These are phyloP conservation scores for Backusella tarrabulga DNA, from an alignment of 192 early-diverging fungal species.

Conservation along the genomic window DNA sequence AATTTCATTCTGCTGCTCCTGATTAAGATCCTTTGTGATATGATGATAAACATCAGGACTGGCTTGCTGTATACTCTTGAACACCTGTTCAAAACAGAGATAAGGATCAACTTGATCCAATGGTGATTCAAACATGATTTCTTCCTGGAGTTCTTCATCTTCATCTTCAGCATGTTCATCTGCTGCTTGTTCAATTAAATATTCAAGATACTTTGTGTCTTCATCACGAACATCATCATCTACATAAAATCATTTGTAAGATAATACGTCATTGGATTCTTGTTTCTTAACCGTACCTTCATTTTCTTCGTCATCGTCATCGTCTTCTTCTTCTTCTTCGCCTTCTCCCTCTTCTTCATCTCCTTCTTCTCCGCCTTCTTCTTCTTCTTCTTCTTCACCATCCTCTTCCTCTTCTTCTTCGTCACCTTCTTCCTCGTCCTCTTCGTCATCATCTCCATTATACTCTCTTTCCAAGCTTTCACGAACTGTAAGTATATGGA, in stretches of 20 bases:
- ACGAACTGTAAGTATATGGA: background rate
- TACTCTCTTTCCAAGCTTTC: constrained; percentile 37
- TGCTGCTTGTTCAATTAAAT: constrained; percentile 50
- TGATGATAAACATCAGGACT: constrained; percentile 48
- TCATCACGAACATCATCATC: constrained; percentile 62
- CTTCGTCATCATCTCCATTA: constrained; percentile 50
- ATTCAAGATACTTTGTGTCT: constrained; percentile 58
- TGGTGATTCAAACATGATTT: constrained; percentile 73
- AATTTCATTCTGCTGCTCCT: constrained; percentile 46
- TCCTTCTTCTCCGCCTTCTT: constrained; percentile 31
- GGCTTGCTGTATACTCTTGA: constrained; percentile 51
- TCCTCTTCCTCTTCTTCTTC: constrained; percentile 31
- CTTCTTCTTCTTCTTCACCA: background rate
- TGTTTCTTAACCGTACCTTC: constrained; percentile 12
- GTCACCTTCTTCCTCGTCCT: constrained; percentile 55
- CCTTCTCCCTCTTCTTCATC: constrained; percentile 46
- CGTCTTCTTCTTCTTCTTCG: constrained; percentile 25
- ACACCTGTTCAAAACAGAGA: constrained; percentile 62
- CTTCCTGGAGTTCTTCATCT: constrained; percentile 67
- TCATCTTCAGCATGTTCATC: constrained; percentile 50
- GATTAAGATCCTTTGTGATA: constrained; percentile 48
- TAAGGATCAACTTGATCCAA: constrained; percentile 76
- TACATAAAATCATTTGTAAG: background rate
- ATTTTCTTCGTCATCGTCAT: constrained; percentile 23
- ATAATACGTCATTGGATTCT: background rate